Conservation (phyloP, 179 eudicot species). For the Drosera spatulata region DNA sequence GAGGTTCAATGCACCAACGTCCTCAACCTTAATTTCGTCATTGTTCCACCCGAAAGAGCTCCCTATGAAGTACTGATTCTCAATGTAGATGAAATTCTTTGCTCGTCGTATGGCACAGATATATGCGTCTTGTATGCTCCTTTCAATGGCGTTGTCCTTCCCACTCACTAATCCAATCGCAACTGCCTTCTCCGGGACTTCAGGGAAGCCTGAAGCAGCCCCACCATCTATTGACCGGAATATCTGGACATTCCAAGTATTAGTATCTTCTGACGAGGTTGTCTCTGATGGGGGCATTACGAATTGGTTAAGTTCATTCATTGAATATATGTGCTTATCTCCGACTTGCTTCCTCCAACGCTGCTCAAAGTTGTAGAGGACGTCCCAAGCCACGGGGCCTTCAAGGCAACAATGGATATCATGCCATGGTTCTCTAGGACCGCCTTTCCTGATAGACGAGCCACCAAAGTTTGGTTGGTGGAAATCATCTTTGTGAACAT, state of each 20-base stretch:
- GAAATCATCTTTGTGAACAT: conserved; percentile 43
- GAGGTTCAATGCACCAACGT: conserved; percentile 16
- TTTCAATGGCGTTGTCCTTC: conserved; percentile 38
- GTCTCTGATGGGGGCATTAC: conserved; percentile 19
- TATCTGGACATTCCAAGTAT: conserved; percentile 60
- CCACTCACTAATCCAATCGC: conserved; percentile 34
- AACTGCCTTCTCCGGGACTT: conserved; percentile 18
- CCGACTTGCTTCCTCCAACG: conserved; percentile 60
- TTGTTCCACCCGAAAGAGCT: conserved; percentile 26
- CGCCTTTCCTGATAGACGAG: conserved; percentile 46
- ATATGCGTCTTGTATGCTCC: conserved; percentile 67
- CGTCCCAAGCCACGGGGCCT: conserved; percentile 75
- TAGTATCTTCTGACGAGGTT: conserved; percentile 18
- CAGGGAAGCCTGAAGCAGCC: conserved; percentile 36
- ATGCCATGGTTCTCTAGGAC: conserved; percentile 87
- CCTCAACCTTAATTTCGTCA: conserved; percentile 4
- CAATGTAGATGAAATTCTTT: neutral
- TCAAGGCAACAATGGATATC: conserved; percentile 63
- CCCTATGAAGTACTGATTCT: conserved; percentile 16
- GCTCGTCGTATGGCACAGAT: conserved; percentile 66
- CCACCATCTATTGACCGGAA: conserved; percentile 65
- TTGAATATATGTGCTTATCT: conserved; percentile 13
- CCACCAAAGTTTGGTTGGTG: conserved; percentile 69
- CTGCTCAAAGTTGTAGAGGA: conserved; percentile 62
- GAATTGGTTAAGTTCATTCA: conserved; percentile 20